Base-by-base conservation (phyloP, 2,329 filamentous ascomycete species). In the Calonectria honghensis region DNA sequence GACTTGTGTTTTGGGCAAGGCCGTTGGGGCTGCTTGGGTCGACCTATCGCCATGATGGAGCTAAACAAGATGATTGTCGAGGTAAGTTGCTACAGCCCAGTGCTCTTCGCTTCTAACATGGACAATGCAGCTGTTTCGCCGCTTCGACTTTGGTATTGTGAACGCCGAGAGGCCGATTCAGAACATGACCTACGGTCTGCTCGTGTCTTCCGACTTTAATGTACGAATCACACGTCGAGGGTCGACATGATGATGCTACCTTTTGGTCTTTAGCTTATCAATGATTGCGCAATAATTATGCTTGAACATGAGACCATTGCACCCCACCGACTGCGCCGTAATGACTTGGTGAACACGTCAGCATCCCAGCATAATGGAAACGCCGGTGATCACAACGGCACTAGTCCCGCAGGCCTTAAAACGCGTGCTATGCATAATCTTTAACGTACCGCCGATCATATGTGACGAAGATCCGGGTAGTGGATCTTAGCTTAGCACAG, bases 11-110 rank as follows among this genome's bases (percentile, higher is more conserved):
- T 74, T 11, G 68, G 73, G 2, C 57, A 74, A 20, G 68, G 73
- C 4, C 51, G 68, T 18, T 71, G 68, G 68, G 63, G 52, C 14
- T 71, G 72, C 35, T 24, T 71, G 10, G 72, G 72, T 20, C 45
- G 69, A 14, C 68, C 69, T 0, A 72, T 74, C 41, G 68, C 64
- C 2, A 32, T 59, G 24, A 68, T 74, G 11, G 68, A 74, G 32
- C 68, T 72, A 4, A 68, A 74, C 10, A 72, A 72, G 41, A 69
- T 74, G 68, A n/a, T 72, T 29, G 39, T 66, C 16, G 64, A 72
- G 69, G 69, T 63, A 75, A 70, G 63, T 31, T 20, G 2, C 10
- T 10, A 32, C 20, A 14, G 9, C 2, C 10, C 6, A 24, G 5
- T 13, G 2, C 13, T 29, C 9, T 20, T 14, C 20, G 7, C 37